A percentile compares a stretch with the other conserved stretches of the same genome.
Evolutionary conservation across 164 flowering plant species (phyloP).

Genomic region (Macadamia integrifolia): DNA sequence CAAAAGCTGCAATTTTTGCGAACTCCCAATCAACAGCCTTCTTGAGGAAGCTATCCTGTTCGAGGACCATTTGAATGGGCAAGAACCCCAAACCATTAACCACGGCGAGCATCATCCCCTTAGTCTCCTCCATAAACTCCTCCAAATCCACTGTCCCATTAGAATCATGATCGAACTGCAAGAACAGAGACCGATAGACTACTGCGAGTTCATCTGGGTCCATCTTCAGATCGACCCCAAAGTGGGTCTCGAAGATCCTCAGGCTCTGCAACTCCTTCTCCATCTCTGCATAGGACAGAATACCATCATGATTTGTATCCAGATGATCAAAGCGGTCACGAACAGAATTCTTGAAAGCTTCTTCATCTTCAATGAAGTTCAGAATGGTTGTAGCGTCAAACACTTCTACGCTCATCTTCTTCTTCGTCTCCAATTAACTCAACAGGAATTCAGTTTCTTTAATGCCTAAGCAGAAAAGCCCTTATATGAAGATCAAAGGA

Average conservation of each 20-base stretch:
- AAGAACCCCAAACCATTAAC: constrained; percentile 15
- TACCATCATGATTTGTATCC: constrained; percentile 7
- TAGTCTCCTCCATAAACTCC: constrained; percentile 13
- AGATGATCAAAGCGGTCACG: constrained; percentile 6
- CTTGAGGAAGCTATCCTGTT: constrained; percentile 15
- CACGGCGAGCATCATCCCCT: constrained; percentile 18
- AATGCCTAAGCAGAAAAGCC: neutral
- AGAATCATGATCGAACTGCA: constrained; percentile 9
- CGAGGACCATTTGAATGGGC: constrained; percentile 18
- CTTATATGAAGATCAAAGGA: too few species aligned
- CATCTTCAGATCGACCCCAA: constrained; percentile 10
- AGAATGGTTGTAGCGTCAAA: constrained; percentile 14
- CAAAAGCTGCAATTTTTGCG: constrained; percentile 3
- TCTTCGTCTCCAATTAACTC: too few species aligned
- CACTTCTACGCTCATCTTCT: constrained; percentile 16
- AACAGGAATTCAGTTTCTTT: neutral
- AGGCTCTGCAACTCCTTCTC: constrained; percentile 11
- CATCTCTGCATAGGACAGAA: constrained; percentile 15
- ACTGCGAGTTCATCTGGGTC: constrained; percentile 9
- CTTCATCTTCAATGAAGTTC: constrained; percentile 15
- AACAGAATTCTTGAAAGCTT: constrained; percentile 1
- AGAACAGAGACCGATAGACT: constrained; percentile 12
- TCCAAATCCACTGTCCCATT: constrained; percentile 14
- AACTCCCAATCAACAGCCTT: constrained; percentile 9
- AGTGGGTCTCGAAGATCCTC: constrained; percentile 17